Conservation (phyloP, 2,329 filamentous ascomycete species). For the Ophiostoma tasmaniense region DNA sequence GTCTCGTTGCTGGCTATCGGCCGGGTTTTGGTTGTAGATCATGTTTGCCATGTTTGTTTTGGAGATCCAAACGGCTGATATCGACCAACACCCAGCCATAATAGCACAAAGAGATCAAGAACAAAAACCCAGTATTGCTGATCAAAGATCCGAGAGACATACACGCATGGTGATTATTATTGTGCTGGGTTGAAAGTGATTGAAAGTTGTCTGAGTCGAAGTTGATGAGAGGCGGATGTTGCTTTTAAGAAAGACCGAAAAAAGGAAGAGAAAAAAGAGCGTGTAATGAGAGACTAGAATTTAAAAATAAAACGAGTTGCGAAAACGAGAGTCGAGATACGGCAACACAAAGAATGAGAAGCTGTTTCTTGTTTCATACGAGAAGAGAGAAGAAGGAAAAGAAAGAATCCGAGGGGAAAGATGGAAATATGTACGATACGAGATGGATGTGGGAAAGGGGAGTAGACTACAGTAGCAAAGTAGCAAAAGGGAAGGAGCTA, state of each 20-base stretch:
- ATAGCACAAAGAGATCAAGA: neutral
- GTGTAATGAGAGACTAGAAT: conserved; percentile 5
- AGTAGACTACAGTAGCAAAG: neutral
- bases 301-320: conserved; percentile 4
- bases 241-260: neutral
- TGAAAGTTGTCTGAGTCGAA: conserved; percentile 3
- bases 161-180: conserved; percentile 15
- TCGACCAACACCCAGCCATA: neutral
- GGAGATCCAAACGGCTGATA: neutral
- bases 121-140: neutral
- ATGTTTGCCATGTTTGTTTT: neutral
- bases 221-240: neutral
- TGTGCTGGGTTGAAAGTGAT: neutral
- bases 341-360: conserved; percentile 3
- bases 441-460: neutral
- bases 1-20: neutral
- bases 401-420: conserved; percentile 1
- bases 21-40: neutral
- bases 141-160: conserved; percentile 3
- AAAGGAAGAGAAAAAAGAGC: neutral
- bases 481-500: conserved; percentile 7
- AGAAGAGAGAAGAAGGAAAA: conserved; percentile 5
- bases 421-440: conserved; percentile 9
- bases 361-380: conserved; percentile 8
- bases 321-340: conserved; percentile 7